Conservation (phyloP, 441 rosid genomes). For the Biscutella laevigata region DNA sequence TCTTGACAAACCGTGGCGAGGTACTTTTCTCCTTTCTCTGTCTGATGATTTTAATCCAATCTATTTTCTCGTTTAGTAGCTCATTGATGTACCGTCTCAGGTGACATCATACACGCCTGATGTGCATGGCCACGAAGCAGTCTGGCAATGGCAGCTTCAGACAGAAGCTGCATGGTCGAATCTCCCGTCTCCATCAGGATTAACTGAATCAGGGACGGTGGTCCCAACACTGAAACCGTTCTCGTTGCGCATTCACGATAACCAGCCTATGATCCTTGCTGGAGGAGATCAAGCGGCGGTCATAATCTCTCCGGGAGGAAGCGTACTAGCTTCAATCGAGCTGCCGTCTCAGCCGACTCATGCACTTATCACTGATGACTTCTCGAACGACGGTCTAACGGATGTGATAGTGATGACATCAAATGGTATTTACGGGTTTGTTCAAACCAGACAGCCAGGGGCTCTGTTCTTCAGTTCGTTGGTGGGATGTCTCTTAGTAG, state of each 20-base stretch:
- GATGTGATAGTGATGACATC: conserved; percentile 85
- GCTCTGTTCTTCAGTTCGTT: conserved; percentile 96
- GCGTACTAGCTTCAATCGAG: conserved; percentile 55
- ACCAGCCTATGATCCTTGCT: conserved; percentile 83
- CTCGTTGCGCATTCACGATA: conserved; percentile 62
- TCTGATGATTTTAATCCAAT: background rate
- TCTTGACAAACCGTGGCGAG: conserved; percentile 96
- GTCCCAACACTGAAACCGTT: conserved; percentile 83
- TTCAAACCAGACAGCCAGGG: conserved; percentile 95
- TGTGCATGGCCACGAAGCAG: conserved; percentile 77
- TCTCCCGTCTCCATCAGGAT: conserved; percentile 84
- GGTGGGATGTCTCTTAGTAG: conserved; percentile 84
- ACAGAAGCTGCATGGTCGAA: conserved; percentile 95
- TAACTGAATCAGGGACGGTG: conserved; percentile 65
- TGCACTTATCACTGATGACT: conserved; percentile 71
- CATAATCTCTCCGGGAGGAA: conserved; percentile 81
- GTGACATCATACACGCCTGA: conserved; percentile 86
- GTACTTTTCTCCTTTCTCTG: conserved; percentile 26
- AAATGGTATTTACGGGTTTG: conserved; percentile 80
- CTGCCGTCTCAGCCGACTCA: conserved; percentile 92
- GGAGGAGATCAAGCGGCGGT: conserved; percentile 90
- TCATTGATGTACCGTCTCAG: conserved; percentile 32
- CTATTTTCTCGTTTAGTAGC: conserved; percentile 3
- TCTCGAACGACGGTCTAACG: conserved; percentile 81
- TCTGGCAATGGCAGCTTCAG: conserved; percentile 88